These are phyloP conservation scores for Drosera spatulata DNA, from an alignment of 179 eudicot genomes.

Conservation along the genomic window DNA sequence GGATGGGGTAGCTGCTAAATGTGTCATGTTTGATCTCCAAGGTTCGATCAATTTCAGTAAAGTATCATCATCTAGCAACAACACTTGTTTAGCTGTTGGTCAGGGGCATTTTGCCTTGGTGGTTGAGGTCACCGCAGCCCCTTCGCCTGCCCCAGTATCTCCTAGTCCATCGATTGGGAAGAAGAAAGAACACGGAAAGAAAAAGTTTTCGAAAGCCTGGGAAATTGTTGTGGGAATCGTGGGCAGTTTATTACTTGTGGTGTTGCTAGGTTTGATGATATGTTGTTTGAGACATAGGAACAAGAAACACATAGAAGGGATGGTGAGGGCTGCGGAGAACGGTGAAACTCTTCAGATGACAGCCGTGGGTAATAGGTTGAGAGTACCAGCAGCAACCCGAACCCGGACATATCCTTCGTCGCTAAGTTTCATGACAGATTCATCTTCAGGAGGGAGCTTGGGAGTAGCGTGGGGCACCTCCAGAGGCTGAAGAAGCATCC, in stretches of 20 bases:
- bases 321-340: slow-evolving; percentile 77
- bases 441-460: too few relatives aligned
- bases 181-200: slow-evolving; percentile 16
- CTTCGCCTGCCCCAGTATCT: slow-evolving; percentile 32
- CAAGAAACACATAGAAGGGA: slow-evolving; percentile 43
- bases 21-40: slow-evolving; percentile 43
- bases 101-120: slow-evolving; percentile 85
- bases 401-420: slow-evolving; percentile 73
- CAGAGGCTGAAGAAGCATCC: slow-evolving; percentile 71
- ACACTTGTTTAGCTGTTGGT: slow-evolving; percentile 36
- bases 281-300: slow-evolving; percentile 36
- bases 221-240: slow-evolving; percentile 54
- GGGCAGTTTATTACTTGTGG: slow-evolving; percentile 47
- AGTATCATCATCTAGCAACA: slow-evolving; percentile 22
- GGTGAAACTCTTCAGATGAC: slow-evolving; percentile 74
- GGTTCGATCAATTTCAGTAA: slow-evolving; percentile 46
- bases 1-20: slow-evolving; percentile 33
- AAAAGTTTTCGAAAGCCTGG: slow-evolving; percentile 29
- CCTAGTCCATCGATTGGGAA: slow-evolving; percentile 11
- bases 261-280: slow-evolving; percentile 33
- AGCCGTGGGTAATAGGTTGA: slow-evolving; percentile 45
- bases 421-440: too few relatives aligned
- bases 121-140: slow-evolving; percentile 31
- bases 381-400: slow-evolving; percentile 68
- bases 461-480: too few relatives aligned